Evolutionary conservation across 2,329 filamentous ascomycete species (phyloP).

Genomic region (Corniculantispora saksenae): DNA sequence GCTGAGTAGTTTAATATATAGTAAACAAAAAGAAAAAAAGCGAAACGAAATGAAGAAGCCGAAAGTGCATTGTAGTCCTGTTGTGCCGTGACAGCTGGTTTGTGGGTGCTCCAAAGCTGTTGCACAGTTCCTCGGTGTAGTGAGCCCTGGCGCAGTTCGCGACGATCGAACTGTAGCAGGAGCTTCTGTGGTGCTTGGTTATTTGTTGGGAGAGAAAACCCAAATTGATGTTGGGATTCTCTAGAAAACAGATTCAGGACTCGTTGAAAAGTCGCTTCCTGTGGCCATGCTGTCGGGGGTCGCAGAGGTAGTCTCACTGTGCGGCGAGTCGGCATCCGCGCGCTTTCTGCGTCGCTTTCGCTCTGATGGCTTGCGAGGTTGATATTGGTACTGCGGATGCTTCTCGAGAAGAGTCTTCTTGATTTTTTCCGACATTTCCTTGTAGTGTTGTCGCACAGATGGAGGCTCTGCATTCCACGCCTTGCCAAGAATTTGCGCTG

Average conservation of each 20-base stretch:
- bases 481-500: constrained; percentile 38
- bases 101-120: background rate
- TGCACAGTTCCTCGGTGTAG: background rate
- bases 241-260: background rate
- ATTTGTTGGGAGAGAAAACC: too few relatives aligned
- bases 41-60: too few relatives aligned
- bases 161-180: background rate
- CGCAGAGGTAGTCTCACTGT: constrained; percentile 9
- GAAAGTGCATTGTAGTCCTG: background rate
- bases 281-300: constrained; percentile 19
- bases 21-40: background rate
- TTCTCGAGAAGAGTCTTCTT: constrained; percentile 32
- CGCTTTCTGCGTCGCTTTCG: constrained; percentile 25
- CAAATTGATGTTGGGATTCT: too few relatives aligned
- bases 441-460: constrained; percentile 34
- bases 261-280: constrained; percentile 9
- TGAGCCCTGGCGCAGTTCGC: background rate
- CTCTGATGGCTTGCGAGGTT: constrained; percentile 35
- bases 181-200: background rate
- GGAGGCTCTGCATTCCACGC: constrained; percentile 38
- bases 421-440: constrained; percentile 32
- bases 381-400: constrained; percentile 42
- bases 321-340: constrained; percentile 3
- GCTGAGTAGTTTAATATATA: background rate
- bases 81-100: background rate